Percentiles rank a stretch among this genome's conserved stretches.
phyloP scores from a whole-genome alignment of 371 early-diverging fungal genomes.

The Mucor saturninus region DNA sequence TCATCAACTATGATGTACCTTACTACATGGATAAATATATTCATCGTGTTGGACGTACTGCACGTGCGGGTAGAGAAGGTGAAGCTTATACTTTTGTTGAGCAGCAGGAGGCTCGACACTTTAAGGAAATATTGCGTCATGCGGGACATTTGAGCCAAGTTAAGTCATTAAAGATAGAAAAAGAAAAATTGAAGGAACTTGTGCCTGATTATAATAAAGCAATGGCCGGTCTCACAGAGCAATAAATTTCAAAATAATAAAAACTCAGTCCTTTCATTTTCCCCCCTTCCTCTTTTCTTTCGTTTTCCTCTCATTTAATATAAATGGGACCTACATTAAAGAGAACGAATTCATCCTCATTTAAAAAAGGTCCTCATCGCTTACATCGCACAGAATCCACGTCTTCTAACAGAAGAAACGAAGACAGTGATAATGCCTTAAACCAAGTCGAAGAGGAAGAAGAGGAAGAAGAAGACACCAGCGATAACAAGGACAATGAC shows the following conservation, averaged over 20 bases:
- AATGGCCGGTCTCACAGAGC: conserved; percentile 22
- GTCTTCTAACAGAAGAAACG: conserved; percentile 7
- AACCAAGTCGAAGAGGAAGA: conserved; percentile 7
- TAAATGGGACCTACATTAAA: conserved; percentile 12
- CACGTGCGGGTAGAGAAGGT: conserved; percentile 93
- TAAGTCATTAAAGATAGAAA: conserved; percentile 49
- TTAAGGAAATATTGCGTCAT: conserved; percentile 77
- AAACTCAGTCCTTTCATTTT: conserved; percentile 1
- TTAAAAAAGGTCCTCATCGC: neutral
- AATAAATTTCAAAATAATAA: conserved; percentile 5
- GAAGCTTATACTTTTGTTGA: conserved; percentile 88
- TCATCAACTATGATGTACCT: conserved; percentile 97
- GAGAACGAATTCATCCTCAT: conserved; percentile 7
- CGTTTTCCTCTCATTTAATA: neutral
- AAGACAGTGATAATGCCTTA: conserved; percentile 2
- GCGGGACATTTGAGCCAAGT: conserved; percentile 70
- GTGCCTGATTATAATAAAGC: conserved; percentile 36
- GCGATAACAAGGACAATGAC: conserved; percentile 16
- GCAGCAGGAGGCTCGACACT: conserved; percentile 75
- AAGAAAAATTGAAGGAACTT: conserved; percentile 34
- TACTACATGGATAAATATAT: conserved; percentile 89
- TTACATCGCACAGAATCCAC: conserved; percentile 7
- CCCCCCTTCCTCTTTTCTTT: conserved; percentile 6
- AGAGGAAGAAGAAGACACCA: conserved; percentile 2
- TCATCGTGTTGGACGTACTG: conserved; percentile 99